These are phyloP conservation scores for Cordyceps javanica DNA, from an alignment of 2,329 filamentous ascomycete genomes.

Conservation along the genomic window DNA sequence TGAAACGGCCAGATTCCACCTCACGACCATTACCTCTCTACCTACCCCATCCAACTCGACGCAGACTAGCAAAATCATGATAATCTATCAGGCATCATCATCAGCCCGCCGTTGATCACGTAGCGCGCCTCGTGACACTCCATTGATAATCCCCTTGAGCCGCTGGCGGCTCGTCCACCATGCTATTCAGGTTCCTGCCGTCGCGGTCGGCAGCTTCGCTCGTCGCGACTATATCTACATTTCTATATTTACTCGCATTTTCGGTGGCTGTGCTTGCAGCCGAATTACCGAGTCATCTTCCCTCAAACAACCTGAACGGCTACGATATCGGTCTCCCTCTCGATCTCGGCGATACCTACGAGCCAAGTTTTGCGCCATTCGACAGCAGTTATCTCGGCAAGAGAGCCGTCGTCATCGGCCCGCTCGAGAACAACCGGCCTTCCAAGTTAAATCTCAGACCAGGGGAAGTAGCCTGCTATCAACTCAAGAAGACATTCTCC, in stretches of 20 bases:
- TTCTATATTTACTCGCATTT: conserved; percentile 56
- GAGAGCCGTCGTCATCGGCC: conserved; percentile 43
- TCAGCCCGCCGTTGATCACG: not conserved
- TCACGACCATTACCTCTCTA: not conserved
- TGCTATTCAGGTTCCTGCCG: conserved; percentile 63
- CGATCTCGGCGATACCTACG: conserved; percentile 37
- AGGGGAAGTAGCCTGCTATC: conserved; percentile 49
- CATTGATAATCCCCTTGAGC: not conserved
- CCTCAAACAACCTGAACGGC: not conserved
- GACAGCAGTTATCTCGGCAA: conserved; percentile 59
- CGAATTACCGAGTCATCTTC: conserved; percentile 31
- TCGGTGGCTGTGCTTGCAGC: conserved; percentile 56
- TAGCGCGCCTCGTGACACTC: not conserved
- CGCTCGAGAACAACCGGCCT: conserved; percentile 59
- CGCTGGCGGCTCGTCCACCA: conserved; percentile 24
- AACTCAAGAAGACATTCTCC: conserved; percentile 26
- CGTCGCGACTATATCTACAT: conserved; percentile 50
- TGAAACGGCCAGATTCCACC: not conserved
- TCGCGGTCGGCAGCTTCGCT: conserved; percentile 65
- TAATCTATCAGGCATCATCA: not conserved
- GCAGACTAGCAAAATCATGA: not conserved
- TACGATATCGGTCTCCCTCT: conserved; percentile 11
- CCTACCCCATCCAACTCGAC: not conserved
- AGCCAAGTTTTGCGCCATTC: conserved; percentile 55
- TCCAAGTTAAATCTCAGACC: conserved; percentile 52